Base-by-base conservation (phyloP, 176 grass and related monocot genomes). In the Puccinellia tenuiflora region DNA sequence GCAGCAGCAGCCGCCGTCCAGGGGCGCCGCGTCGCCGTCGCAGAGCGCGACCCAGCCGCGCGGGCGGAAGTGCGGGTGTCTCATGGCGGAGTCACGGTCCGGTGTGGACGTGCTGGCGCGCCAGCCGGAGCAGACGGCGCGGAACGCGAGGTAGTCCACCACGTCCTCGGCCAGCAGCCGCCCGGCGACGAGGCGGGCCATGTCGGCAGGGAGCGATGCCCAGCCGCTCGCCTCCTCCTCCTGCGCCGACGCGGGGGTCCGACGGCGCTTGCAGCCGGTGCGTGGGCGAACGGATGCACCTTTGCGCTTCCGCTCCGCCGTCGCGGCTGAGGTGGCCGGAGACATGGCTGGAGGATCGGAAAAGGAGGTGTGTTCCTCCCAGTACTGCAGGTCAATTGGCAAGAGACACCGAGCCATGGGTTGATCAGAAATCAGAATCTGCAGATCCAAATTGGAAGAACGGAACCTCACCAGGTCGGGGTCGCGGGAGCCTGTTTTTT, bases 1-100 rank as follows among this genome's bases (percentile, higher is more conserved):
- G 57, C 57, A 16, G 29, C 57, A 16, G 29, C 30, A 37, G 6
- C 30, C 76, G 29, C 52, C 30, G 0, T 16, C 51, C 35, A 40
- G 51, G 45, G 33, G 46, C 40, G 42, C 39, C 16, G 39, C 55
- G 51, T 69, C 76, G 38, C 75, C 76, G 63, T 70, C 76, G 22
- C 75, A 65, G 42, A 67, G 83, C 52, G 50, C 75, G 21, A 57
- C 75, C 76, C 73, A 67, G 54, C 48, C 30, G 52, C 75, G 77
- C 25, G 77, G 57, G 13, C 16, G 76, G 31, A 79, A 17, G 12
- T 1, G 7, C 1, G 15, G 76, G 14, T 10, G 14, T 5, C 55
- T 31, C 24, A 61, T 11, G 13, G 57, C 57, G 24, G 22, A 60
- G 11, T 14, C 11, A 28, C 10, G 12, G 12, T 59, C n/a, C 22